Base-by-base conservation (phyloP, 371 early-diverging fungal genomes). In the Mucor plumbeus region DNA sequence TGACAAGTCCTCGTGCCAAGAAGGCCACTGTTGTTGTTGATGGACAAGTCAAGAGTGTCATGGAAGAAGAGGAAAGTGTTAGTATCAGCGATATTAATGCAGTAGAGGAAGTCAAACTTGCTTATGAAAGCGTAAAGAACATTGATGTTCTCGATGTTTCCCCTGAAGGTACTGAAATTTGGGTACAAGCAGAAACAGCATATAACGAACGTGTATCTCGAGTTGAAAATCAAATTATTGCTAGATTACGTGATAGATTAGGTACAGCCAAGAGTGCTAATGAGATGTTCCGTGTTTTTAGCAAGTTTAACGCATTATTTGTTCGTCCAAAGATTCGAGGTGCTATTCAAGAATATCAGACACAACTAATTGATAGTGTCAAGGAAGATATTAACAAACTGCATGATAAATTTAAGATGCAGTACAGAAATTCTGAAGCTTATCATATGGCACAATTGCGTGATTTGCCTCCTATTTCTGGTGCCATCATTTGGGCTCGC, bases 231-330 rank as follows among this genome's bases (percentile, higher is more conserved):
- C 96, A 97, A 74, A 97, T 99, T 70, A 98, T 99, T 69, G 89
- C 94, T 10, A 88, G 92, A 19, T 88, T 99, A 43, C 90, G 98
- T 26, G 97, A 97, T 80, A 87, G 95, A 38, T 86, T 99, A 55
- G 97, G 94, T 39, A 93, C 94, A 6, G 95, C 96, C 60, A 95
- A 94, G 78, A 99, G 94, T 68, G 98, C 99, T 4, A 94, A 93
- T 61, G 99, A 99, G 75, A 99, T 99, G 99, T 98, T 99, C 84
- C 89, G 98, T 31, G 97, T 98, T 7, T 99, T 99, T 73, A 95
- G 95, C 36, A 98, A 98, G 75, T 99, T 98, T 88, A 98, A 99
- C 74, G 97, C 98, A 1, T 87, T 99, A 36, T 99, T 99, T 79
- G 95, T 99, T 26, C 88, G 99, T 38, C 98, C 97, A 65, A 99